Evolutionary conservation across 1,284 basidiomycete species (phyloP).

Genomic region (Peniophora sp.): DNA sequence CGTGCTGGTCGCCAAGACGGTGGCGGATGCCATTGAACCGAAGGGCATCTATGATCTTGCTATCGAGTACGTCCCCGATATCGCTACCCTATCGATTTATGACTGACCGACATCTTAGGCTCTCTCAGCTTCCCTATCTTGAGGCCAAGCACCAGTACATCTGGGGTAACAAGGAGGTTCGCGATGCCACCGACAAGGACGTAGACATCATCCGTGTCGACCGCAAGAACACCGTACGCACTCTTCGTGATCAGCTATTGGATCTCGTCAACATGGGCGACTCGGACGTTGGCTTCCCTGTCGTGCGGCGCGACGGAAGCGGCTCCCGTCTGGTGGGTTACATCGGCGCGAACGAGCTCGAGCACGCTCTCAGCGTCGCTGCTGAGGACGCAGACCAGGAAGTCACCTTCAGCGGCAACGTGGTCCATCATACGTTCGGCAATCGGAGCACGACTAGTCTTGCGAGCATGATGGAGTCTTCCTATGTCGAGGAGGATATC

Average conservation of each 20-base stretch:
- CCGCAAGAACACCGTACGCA: conserved; percentile 61
- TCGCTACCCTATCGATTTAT: conserved; percentile 4
- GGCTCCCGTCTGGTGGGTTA: conserved; percentile 80
- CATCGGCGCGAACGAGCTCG: conserved; percentile 87
- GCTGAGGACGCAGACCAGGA: conserved; percentile 64
- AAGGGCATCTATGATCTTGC: conserved; percentile 95
- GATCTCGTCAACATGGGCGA: conserved; percentile 49
- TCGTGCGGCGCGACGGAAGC: conserved; percentile 45
- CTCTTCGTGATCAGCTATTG: conserved; percentile 61
- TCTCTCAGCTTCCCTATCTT: conserved; percentile 82
- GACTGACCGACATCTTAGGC: conserved; percentile 22
- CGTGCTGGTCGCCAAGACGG: conserved; percentile 88
- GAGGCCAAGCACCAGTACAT: conserved; percentile 84
- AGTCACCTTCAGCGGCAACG: conserved; percentile 44
- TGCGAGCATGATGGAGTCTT: background rate
- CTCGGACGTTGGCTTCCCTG: conserved; percentile 87
- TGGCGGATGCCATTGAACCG: conserved; percentile 86
- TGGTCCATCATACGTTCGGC: too few species aligned
- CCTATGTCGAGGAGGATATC: conserved; percentile 37
- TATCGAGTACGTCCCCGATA: conserved; percentile 58
- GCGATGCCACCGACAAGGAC: conserved; percentile 61
- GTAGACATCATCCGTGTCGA: conserved; percentile 65
- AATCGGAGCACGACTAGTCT: conserved; percentile 1
- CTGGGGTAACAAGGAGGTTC: conserved; percentile 73
- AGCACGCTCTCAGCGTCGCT: conserved; percentile 78